These are phyloP conservation scores for Ustilago nuda DNA, from an alignment of 1,284 basidiomycete species.

Conservation along the genomic window DNA sequence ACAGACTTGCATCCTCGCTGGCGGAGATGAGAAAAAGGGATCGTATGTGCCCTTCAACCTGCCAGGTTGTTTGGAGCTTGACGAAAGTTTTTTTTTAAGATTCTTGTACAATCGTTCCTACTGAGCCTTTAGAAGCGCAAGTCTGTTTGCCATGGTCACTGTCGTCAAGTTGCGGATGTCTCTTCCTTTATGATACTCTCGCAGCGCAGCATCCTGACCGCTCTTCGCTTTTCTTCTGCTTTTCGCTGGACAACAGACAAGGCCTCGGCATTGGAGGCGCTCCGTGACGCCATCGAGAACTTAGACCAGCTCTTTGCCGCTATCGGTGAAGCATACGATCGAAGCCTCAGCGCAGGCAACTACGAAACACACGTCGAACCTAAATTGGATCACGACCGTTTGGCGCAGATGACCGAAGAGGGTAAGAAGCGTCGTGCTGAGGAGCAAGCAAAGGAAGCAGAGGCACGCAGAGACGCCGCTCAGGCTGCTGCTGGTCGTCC, in stretches of 20 bases:
- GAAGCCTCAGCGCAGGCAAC: slow-evolving; percentile 53
- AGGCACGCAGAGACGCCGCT: slow-evolving; percentile 37
- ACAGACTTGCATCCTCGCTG: slow-evolving; percentile 9
- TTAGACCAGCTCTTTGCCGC: slow-evolving; percentile 62
- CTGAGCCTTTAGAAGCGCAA: slow-evolving; percentile 57
- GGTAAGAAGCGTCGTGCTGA: slow-evolving; percentile 46
- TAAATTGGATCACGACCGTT: slow-evolving; percentile 49
- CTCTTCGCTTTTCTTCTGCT: background rate
- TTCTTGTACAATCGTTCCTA: slow-evolving; percentile 69
- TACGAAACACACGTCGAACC: slow-evolving; percentile 55
- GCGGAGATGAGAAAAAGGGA: slow-evolving; percentile 57
- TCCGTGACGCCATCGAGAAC: slow-evolving; percentile 61
- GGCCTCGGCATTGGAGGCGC: slow-evolving; percentile 57
- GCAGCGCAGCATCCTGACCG: background rate
- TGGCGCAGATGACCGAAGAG: slow-evolving; percentile 38
- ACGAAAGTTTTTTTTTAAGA: slow-evolving; percentile 52
- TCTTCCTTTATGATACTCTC: background rate
- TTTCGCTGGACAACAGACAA: slow-evolving; percentile 18
- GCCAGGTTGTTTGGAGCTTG: slow-evolving; percentile 49
- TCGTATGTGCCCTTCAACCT: slow-evolving; percentile 48
- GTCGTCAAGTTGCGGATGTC: background rate
- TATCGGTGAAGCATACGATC: slow-evolving; percentile 59
- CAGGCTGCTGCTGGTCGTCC: slow-evolving; percentile 41
- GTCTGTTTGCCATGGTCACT: slow-evolving; percentile 16
- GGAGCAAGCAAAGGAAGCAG: slow-evolving; percentile 43